Conservation (phyloP, 73 alveolate genomes). For the Paramecium tetraurelia region DNA sequence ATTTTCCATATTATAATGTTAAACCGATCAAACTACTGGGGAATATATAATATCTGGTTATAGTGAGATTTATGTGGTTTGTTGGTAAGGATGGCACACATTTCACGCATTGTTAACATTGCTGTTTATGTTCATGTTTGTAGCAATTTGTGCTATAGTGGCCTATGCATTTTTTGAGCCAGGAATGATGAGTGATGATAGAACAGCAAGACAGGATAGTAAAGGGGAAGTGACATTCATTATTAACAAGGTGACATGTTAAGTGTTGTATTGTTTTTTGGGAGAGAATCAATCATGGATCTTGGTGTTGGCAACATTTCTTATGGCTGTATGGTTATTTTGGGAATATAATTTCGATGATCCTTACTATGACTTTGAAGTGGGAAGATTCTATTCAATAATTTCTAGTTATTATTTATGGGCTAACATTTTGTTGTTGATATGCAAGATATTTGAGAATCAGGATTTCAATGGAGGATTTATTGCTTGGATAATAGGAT, state of each 20-base stretch:
- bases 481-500: conserved; percentile 78
- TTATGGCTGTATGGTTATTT: not conserved
- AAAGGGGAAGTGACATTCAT: conserved; percentile 50
- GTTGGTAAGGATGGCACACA: conserved; percentile 58
- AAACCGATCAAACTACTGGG: conserved; percentile 10
- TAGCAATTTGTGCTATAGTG: conserved; percentile 45
- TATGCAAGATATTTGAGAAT: conserved; percentile 73
- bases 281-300: conserved; percentile 32
- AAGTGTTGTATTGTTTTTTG: conserved; percentile 48
- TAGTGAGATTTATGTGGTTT: not conserved
- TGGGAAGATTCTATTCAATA: conserved; percentile 40
- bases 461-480: conserved; percentile 85
- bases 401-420: conserved; percentile 62
- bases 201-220: conserved; percentile 60
- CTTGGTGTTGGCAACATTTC: conserved; percentile 24
- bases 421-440: conserved; percentile 64
- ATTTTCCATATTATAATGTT: conserved; percentile 13
- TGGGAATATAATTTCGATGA: conserved; percentile 50
- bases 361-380: conserved; percentile 53
- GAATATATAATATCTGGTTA: not conserved
- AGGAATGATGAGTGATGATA: conserved; percentile 39
- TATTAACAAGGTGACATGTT: conserved; percentile 41
- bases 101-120: conserved; percentile 24
- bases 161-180: conserved; percentile 62
- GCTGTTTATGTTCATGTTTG: conserved; percentile 24